A percentile compares a stretch with the other conserved stretches of the same genome.
Conservation (phyloP, 2,329 filamentous ascomycete species). For the Colletotrichum sp. region DNA sequence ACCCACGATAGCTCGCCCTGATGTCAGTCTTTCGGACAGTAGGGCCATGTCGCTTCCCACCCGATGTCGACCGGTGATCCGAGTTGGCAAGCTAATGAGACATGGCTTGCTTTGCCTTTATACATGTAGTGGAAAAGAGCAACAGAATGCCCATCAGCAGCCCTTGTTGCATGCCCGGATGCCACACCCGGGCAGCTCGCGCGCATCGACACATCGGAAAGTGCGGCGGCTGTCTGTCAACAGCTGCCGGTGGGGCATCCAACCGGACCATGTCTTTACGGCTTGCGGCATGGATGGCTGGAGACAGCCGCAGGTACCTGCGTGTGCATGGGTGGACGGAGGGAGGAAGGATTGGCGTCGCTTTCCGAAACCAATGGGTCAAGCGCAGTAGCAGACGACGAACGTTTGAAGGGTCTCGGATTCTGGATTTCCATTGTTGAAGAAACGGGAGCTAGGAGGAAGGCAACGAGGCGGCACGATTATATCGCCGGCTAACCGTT, state of each 20-base stretch:
- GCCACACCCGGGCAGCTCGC: background rate
- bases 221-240: background rate
- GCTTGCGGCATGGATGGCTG: background rate
- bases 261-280: background rate
- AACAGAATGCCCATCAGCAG: background rate
- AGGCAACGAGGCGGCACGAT: background rate
- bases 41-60: background rate
- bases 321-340: background rate
- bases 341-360: background rate
- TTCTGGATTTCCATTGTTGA: background rate
- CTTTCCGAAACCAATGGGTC: background rate
- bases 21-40: background rate
- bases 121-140: background rate
- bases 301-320: background rate
- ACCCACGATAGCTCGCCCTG: background rate
- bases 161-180: background rate
- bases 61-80: background rate
- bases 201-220: background rate
- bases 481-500: background rate
- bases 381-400: background rate
- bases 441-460: background rate
- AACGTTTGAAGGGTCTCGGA: background rate
- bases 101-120: background rate
- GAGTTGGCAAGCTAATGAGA: background rate
- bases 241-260: background rate